Evolutionary conservation across 2,329 filamentous ascomycete genomes (phyloP).

Genomic region (Geosmithia flava): DNA sequence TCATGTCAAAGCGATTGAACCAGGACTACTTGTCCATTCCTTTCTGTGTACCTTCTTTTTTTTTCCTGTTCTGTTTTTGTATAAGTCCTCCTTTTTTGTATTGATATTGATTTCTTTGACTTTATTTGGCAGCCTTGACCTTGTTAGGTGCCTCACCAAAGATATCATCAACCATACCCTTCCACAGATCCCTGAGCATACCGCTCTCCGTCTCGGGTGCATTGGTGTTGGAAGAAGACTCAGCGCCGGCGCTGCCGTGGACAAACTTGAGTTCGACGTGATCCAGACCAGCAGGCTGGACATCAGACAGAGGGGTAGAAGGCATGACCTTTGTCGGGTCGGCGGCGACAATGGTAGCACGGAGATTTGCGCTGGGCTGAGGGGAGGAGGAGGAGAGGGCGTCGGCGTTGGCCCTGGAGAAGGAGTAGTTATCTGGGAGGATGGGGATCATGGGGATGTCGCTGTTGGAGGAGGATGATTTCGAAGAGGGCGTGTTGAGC

Average conservation of each 20-base stretch:
- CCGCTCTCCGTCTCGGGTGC: constrained; percentile 17
- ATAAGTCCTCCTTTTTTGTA: too few relatives aligned
- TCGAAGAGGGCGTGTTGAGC: constrained; percentile 26
- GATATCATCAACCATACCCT: constrained; percentile 41
- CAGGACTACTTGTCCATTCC: too few relatives aligned
- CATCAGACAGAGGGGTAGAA: constrained; percentile 38
- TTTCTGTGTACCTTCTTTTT: too few relatives aligned
- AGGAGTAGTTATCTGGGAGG: constrained; percentile 44
- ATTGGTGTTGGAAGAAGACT: constrained; percentile 11
- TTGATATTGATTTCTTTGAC: background rate
- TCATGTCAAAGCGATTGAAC: too few relatives aligned
- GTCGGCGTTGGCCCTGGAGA: background rate
- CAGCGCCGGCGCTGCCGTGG: constrained; percentile 18
- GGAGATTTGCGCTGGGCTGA: constrained; percentile 5
- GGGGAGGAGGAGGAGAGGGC: constrained; percentile 24
- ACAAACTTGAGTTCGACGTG: constrained; percentile 42
- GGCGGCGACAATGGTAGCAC: constrained; percentile 39
- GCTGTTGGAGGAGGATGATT: constrained; percentile 12
- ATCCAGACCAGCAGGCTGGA: constrained; percentile 37
- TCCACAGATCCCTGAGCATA: constrained; percentile 43
- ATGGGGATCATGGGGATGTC: constrained; percentile 41
- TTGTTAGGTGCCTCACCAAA: constrained; percentile 10
- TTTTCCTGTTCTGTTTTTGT: too few relatives aligned
- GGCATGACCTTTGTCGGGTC: constrained; percentile 40
- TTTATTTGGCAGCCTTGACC: constrained; percentile 5